These are phyloP conservation scores for Alternaria arbusti DNA, from an alignment of 2,329 filamentous ascomycete genomes.

Conservation along the genomic window DNA sequence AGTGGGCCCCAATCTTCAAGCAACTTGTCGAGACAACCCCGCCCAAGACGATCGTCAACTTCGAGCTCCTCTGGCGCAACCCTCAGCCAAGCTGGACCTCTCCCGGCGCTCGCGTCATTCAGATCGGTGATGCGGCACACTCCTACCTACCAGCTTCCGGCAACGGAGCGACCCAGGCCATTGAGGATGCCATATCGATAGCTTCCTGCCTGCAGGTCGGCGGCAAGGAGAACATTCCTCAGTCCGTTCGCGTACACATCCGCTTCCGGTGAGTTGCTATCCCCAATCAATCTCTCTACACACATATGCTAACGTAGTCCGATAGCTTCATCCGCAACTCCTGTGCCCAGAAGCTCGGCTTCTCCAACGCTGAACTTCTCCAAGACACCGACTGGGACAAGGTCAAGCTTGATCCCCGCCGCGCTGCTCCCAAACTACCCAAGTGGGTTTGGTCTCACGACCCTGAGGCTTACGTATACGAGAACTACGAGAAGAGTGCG, in stretches of 20 bases:
- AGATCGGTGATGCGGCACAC: conserved; percentile 55
- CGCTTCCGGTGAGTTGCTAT: conserved; percentile 47
- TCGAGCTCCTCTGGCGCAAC: conserved; percentile 57
- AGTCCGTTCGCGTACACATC: conserved; percentile 50
- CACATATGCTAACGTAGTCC: background rate
- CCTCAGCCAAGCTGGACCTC: conserved; percentile 55
- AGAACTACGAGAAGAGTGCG: conserved; percentile 52
- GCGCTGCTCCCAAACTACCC: conserved; percentile 53
- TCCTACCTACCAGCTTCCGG: conserved; percentile 54
- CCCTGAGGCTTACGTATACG: conserved; percentile 53
- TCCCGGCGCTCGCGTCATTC: conserved; percentile 51
- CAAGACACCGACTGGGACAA: conserved; percentile 58
- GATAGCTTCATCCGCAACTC: conserved; percentile 54
- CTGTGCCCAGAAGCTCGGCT: conserved; percentile 58
- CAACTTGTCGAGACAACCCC: conserved; percentile 54
- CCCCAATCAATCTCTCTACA: background rate
- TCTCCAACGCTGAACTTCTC: conserved; percentile 55
- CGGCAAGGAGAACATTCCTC: conserved; percentile 48
- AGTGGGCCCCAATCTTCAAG: conserved; percentile 56
- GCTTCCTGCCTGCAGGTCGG: conserved; percentile 55
- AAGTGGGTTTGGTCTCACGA: conserved; percentile 57
- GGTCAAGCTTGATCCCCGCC: conserved; percentile 53
- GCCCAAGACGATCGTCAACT: conserved; percentile 57
- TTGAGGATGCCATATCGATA: conserved; percentile 55
- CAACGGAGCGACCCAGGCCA: conserved; percentile 57